A percentile compares a stretch with the other conserved stretches of the same genome.
Conservation (phyloP, 495 filamentous ascomycete genomes). For the Penicillium taxi region DNA sequence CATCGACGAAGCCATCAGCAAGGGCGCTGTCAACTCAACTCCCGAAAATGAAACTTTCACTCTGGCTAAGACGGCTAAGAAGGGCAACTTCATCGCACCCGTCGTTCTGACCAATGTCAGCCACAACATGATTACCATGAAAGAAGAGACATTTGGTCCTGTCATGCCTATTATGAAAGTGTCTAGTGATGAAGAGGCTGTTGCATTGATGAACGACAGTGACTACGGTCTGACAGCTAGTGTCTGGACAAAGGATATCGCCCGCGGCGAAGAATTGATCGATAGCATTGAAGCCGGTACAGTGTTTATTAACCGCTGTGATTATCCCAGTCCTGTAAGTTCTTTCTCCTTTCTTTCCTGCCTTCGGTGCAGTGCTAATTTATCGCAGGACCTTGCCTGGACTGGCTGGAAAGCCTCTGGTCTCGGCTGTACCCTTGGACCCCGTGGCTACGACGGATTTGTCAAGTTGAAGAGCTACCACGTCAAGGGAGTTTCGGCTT, state of each 20-base stretch:
- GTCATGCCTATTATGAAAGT: conserved; percentile 94
- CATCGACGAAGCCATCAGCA: conserved; percentile 73
- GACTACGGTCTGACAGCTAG: conserved; percentile 94
- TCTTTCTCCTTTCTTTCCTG: not conserved
- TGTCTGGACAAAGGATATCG: conserved; percentile 91
- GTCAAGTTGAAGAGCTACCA: conserved; percentile 95
- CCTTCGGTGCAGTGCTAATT: conserved; percentile 10
- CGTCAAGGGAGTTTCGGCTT: conserved; percentile 54
- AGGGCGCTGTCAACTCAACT: conserved; percentile 77
- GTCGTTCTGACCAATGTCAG: conserved; percentile 74
- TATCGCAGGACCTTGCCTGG: conserved; percentile 83
- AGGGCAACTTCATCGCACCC: conserved; percentile 81
- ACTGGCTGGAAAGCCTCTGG: conserved; percentile 97
- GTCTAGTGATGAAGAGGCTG: conserved; percentile 69
- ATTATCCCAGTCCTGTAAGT: conserved; percentile 87
- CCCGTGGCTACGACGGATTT: conserved; percentile 89
- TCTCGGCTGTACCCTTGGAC: conserved; percentile 80
- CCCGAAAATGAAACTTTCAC: conserved; percentile 70
- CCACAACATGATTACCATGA: conserved; percentile 87
- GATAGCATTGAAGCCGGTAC: conserved; percentile 88
- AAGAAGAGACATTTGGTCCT: conserved; percentile 91
- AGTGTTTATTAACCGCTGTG: conserved; percentile 91
- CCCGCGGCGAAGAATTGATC: conserved; percentile 64
- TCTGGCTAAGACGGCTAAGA: conserved; percentile 46
- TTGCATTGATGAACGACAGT: conserved; percentile 87